Percentiles rank a stretch among this genome's conserved stretches.
Conservation (phyloP, 2,329 filamentous ascomycete species). For the Endoconidiophora laricicola region DNA sequence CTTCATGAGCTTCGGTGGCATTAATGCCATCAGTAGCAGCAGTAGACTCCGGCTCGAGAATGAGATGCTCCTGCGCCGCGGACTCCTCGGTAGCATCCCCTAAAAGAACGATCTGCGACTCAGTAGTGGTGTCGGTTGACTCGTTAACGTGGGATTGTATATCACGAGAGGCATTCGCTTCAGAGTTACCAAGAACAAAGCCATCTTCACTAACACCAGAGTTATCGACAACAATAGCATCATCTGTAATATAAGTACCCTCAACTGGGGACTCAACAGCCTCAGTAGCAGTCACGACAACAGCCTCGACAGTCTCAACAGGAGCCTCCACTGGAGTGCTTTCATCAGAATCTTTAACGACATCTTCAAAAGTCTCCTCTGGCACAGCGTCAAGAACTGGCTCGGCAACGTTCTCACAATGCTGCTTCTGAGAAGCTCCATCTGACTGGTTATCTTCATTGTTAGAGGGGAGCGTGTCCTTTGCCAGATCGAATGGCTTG, state of each 20-base stretch:
- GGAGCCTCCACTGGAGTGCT: not conserved
- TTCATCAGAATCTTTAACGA: not conserved
- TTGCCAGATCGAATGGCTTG: conserved; percentile 6
- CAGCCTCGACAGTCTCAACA: not conserved
- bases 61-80: too few species aligned
- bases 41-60: too few species aligned
- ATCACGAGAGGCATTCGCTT: not conserved
- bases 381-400: not conserved
- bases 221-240: not conserved
- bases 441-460: not conserved
- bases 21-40: not conserved
- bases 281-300: not conserved
- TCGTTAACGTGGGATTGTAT: too few species aligned
- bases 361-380: not conserved
- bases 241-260: not conserved
- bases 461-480: not conserved
- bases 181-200: not conserved
- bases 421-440: not conserved
- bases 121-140: too few species aligned
- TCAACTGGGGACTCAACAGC: not conserved
- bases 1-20: not conserved
- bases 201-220: conserved; percentile 1
- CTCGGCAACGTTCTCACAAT: too few species aligned
- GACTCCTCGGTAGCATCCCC: too few species aligned
- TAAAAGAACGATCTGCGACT: too few species aligned